Percentiles rank a stretch among this genome's conserved stretches.
Evolutionary conservation across 2,329 filamentous ascomycete genomes (phyloP).

Genomic region (Xylariaceae sp.): DNA sequence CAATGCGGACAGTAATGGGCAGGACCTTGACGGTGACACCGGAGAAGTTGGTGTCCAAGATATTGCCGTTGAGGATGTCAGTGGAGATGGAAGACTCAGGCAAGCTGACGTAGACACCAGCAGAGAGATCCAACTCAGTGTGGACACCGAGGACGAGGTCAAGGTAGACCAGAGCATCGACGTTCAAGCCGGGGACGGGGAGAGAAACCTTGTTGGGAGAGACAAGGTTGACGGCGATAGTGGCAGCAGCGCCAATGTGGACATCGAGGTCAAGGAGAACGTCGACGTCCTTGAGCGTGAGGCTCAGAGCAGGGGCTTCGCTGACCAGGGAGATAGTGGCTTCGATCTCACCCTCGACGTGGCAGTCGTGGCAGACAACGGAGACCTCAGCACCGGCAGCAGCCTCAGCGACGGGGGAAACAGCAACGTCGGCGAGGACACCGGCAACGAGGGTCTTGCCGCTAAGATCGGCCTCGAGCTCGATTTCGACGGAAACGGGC

Average conservation of each 20-base stretch:
- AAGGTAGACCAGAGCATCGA: conserved; percentile 45
- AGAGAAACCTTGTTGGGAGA: conserved; percentile 41
- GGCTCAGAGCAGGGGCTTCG: conserved; percentile 37
- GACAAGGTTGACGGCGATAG: conserved; percentile 48
- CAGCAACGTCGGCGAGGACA: conserved; percentile 26
- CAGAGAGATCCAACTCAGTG: conserved; percentile 46
- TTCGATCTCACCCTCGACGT: conserved; percentile 44
- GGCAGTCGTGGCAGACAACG: conserved; percentile 44
- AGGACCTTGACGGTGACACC: conserved; percentile 44
- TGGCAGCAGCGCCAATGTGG: conserved; percentile 39
- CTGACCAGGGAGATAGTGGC: conserved; percentile 40
- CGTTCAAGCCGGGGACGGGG: conserved; percentile 37
- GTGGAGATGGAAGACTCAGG: conserved; percentile 41
- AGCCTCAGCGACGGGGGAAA: conserved; percentile 38
- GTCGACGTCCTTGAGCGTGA: conserved; percentile 47
- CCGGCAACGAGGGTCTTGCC: conserved; percentile 26
- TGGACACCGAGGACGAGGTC: conserved; percentile 48
- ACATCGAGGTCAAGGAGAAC: conserved; percentile 48
- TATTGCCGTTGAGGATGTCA: conserved; percentile 39
- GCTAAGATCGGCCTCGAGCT: conserved; percentile 27
- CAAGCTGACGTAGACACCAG: conserved; percentile 48
- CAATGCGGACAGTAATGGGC: conserved; percentile 40
- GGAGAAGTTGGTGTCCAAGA: conserved; percentile 45
- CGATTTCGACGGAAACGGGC: conserved; percentile 24
- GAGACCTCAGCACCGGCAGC: conserved; percentile 27